These are phyloP conservation scores for Streptanthus diversifolius DNA, from an alignment of 345 rosid genomes.

Conservation along the genomic window DNA sequence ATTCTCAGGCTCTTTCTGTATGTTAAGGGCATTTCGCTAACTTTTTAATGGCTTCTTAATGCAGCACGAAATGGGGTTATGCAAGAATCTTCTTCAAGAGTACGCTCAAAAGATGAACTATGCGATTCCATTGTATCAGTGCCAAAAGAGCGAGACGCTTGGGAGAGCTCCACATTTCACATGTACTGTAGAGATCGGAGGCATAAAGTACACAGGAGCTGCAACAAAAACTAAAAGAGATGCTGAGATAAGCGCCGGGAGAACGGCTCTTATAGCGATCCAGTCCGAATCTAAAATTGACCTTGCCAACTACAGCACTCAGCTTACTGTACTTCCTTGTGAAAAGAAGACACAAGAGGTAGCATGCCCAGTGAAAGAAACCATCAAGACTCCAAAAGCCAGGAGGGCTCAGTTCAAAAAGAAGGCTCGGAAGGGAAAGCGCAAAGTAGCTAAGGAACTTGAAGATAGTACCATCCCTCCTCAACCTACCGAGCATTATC, in stretches of 20 bases:
- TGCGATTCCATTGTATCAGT: slow-evolving; percentile 68
- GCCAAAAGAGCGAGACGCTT: slow-evolving; percentile 45
- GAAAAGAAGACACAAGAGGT: slow-evolving; percentile 56
- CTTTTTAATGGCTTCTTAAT: slow-evolving; percentile 15
- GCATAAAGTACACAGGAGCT: slow-evolving; percentile 74
- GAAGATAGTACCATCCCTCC: slow-evolving; percentile 13
- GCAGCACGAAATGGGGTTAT: slow-evolving; percentile 81
- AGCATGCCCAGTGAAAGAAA: slow-evolving; percentile 34
- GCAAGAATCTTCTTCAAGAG: slow-evolving; percentile 91
- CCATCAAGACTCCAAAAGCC: slow-evolving; percentile 44
- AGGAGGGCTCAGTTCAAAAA: slow-evolving; percentile 57
- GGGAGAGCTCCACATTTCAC: slow-evolving; percentile 43
- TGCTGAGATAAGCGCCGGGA: slow-evolving; percentile 91
- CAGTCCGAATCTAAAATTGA: slow-evolving; percentile 39
- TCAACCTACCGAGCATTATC: slow-evolving; percentile 21
- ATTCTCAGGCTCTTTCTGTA: not conserved
- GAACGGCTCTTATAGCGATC: slow-evolving; percentile 82
- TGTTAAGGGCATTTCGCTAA: slow-evolving; percentile 3
- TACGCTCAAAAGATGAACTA: slow-evolving; percentile 94
- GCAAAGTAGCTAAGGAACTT: slow-evolving; percentile 11
- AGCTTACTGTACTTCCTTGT: slow-evolving; percentile 68
- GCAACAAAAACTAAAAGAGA: slow-evolving; percentile 68
- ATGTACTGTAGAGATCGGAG: slow-evolving; percentile 81
- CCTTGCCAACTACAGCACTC: slow-evolving; percentile 34
- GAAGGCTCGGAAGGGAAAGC: slow-evolving; percentile 40